Conservation (phyloP, 2,329 filamentous ascomycete species). For the Colletotrichum sansevieriae region DNA sequence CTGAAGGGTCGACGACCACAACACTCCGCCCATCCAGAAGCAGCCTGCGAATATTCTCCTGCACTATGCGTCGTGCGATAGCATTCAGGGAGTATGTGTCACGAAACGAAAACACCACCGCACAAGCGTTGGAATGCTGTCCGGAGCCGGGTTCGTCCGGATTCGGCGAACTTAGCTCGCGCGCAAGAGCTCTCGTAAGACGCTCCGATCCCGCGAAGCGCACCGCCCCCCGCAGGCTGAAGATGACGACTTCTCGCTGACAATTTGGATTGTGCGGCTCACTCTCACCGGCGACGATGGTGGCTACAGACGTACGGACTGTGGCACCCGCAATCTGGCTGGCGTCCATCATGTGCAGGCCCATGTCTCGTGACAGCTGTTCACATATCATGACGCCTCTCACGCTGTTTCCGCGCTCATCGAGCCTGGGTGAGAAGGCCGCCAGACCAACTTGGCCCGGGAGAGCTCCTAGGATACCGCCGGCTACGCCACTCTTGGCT, state of each 20-base stretch:
- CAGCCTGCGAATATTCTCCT: conserved; percentile 47
- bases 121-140: conserved; percentile 45
- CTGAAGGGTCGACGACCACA: conserved; percentile 49
- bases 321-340: conserved; percentile 35
- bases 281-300: conserved; percentile 46
- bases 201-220: conserved; percentile 52
- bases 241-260: conserved; percentile 49
- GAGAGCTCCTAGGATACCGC: conserved; percentile 52
- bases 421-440: conserved; percentile 69
- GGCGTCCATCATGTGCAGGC: conserved; percentile 44
- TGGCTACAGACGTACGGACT: conserved; percentile 46
- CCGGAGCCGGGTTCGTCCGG: conserved; percentile 47
- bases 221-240: conserved; percentile 50
- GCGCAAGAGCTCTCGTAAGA: conserved; percentile 48
- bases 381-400: conserved; percentile 58
- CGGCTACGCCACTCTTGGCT: conserved; percentile 56
- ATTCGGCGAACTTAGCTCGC: conserved; percentile 46
- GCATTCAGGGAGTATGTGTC: conserved; percentile 50
- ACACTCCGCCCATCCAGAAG: conserved; percentile 46
- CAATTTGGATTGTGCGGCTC: conserved; percentile 47
- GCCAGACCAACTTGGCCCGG: conserved; percentile 61
- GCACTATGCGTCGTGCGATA: conserved; percentile 48
- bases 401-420: conserved; percentile 59
- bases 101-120: conserved; percentile 50
- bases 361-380: conserved; percentile 55